Conservation (phyloP, 345 rosid genomes). For the Punica granatum region DNA sequence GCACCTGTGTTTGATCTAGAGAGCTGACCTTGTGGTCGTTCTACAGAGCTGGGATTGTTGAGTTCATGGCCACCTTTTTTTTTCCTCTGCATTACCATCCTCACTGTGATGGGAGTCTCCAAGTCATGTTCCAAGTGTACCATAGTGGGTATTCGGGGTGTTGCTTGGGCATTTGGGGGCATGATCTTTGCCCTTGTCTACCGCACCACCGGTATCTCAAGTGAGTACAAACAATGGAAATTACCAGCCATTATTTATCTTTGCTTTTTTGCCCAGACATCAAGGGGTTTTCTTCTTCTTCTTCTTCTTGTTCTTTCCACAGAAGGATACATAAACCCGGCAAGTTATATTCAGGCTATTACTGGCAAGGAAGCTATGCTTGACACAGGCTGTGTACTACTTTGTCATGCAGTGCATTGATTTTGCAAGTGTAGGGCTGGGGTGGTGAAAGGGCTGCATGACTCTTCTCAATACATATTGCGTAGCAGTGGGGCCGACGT, state of each 20-base stretch:
- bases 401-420: conserved; percentile 38
- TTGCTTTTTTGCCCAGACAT: too few species aligned
- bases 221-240: too few species aligned
- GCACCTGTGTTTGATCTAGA: conserved; percentile 53
- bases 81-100: conserved; percentile 17
- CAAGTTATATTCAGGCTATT: conserved; percentile 39
- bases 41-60: too few species aligned
- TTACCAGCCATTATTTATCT: background rate
- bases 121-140: conserved; percentile 5
- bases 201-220: conserved; percentile 21
- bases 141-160: conserved; percentile 15
- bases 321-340: conserved; percentile 50
- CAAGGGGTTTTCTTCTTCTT: too few species aligned
- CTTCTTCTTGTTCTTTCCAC: background rate
- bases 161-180: conserved; percentile 22
- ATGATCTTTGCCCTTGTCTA: conserved; percentile 20
- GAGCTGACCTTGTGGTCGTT: conserved; percentile 73
- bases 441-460: conserved; percentile 30
- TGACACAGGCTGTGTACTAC: conserved; percentile 33
- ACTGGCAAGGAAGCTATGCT: conserved; percentile 38
- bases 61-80: too few species aligned
- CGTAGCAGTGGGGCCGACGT: conserved; percentile 36
- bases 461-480: conserved; percentile 16
- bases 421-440: conserved; percentile 36
- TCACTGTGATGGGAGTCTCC: conserved; percentile 24